Conservation (phyloP, 23 red algal genomes). For the Gracilaria gracilis region DNA sequence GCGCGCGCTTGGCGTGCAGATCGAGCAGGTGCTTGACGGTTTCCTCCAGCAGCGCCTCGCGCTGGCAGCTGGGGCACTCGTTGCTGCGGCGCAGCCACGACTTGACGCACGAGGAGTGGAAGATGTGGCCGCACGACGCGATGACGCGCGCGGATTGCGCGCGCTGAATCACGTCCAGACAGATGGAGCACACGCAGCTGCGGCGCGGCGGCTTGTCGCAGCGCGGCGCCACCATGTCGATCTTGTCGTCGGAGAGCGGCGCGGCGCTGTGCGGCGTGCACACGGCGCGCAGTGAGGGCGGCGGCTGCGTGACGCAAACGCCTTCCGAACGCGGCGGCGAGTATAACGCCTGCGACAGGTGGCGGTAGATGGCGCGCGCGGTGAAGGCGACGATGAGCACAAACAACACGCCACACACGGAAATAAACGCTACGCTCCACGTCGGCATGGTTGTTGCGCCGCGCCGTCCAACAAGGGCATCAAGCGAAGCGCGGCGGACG, state of each 20-base stretch:
- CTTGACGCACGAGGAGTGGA: slow-evolving; percentile 31
- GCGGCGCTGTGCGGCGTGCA: not conserved
- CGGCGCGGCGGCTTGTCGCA: no score
- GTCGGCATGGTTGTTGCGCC: slow-evolving; percentile 28
- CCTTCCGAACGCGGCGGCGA: not conserved
- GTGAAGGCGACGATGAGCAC: not conserved
- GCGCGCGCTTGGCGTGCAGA: not conserved
- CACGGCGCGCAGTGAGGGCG: not conserved
- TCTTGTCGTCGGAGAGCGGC: not conserved
- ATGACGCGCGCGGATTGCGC: not conserved
- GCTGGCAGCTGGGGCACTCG: slow-evolving; percentile 11
- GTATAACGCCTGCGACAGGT: slow-evolving; percentile 1
- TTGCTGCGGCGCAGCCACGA: not conserved
- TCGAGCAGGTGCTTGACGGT: not conserved
- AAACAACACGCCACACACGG: not conserved
- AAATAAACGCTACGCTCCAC: slow-evolving; percentile 26
- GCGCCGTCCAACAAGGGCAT: not conserved
- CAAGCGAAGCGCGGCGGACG: not conserved
- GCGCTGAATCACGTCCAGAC: not conserved
- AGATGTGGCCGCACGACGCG: not conserved
- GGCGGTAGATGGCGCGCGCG: slow-evolving; percentile 20
- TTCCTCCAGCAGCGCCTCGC: not conserved
- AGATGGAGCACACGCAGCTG: slow-evolving; percentile 6
- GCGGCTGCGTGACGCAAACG: not conserved
- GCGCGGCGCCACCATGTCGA: not conserved